phyloP scores from a whole-genome alignment of 2,329 filamentous ascomycete species.

The Pseudogymnoascus sp. region DNA sequence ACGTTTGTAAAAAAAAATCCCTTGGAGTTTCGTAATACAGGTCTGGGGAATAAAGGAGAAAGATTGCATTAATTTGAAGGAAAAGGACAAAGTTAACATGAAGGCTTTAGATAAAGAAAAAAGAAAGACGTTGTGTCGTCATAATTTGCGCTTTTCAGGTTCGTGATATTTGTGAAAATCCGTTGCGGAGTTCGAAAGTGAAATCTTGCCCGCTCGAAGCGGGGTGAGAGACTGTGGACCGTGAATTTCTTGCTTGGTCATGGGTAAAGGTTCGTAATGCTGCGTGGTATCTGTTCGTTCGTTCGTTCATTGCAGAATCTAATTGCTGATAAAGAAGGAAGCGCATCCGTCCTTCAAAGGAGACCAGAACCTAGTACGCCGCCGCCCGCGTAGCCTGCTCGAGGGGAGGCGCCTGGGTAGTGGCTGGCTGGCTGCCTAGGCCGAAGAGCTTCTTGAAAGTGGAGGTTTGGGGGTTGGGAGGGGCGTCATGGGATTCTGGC shows the following conservation, averaged over 20 bases:
- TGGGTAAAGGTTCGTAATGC: constrained; percentile 5
- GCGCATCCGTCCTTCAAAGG: not conserved
- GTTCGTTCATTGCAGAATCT: constrained; percentile 2
- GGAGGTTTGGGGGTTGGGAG: not conserved
- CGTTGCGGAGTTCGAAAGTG: not conserved
- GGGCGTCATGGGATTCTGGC: not conserved
- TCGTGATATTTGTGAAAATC: not conserved
- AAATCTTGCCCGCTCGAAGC: not conserved
- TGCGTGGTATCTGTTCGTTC: not conserved
- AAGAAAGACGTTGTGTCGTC: not conserved
- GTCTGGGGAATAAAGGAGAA: not conserved
- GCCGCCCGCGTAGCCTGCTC: not conserved
- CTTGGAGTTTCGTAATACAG: constrained; percentile 3
- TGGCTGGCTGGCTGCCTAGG: not conserved
- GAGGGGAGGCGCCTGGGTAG: not conserved
- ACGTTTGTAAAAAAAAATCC: not conserved
- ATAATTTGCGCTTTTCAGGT: not conserved
- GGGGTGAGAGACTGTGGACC: not conserved
- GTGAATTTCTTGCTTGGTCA: not conserved
- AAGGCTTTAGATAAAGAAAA: not conserved
- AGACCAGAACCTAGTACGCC: not conserved
- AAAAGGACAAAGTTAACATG: not conserved
- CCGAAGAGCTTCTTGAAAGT: not conserved
- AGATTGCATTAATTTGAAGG: not conserved
- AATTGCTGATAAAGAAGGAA: constrained; percentile 7